These are phyloP conservation scores for Coemansia sp. DNA, from an alignment of 192 early-diverging fungal species.

Conservation along the genomic window DNA sequence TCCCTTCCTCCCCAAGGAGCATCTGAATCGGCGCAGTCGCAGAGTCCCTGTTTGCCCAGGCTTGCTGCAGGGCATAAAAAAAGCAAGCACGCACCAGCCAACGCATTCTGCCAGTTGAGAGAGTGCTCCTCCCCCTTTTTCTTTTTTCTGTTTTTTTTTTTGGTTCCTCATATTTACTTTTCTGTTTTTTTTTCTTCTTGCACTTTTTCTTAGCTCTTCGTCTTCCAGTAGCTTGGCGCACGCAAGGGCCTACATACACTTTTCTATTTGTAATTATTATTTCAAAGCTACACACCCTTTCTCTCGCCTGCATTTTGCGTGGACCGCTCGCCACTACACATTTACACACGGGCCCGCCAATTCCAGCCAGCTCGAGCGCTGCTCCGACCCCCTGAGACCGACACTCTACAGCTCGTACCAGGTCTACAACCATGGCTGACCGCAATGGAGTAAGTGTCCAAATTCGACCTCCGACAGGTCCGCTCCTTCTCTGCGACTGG, in stretches of 20 bases:
- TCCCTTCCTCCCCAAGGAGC: background rate
- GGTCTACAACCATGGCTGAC: conserved; percentile 23
- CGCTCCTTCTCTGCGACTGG: background rate
- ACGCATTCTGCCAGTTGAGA: background rate
- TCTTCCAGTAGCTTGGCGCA: background rate
- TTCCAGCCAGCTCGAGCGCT: background rate
- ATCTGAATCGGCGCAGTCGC: background rate
- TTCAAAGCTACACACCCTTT: conserved; percentile 2
- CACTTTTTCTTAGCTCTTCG: background rate
- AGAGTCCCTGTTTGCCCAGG: background rate
- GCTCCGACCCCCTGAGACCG: background rate
- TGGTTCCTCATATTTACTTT: conserved; percentile 2
- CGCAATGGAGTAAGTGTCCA: conserved; percentile 28
- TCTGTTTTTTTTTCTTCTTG: conserved; percentile 3
- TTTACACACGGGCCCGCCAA: background rate
- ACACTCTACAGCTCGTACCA: background rate
- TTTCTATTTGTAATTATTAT: conserved; percentile 13
- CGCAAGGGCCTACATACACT: conserved; percentile 2
- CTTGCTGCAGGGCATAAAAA: conserved; percentile 1
- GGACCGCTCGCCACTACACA: background rate
- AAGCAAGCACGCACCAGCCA: background rate
- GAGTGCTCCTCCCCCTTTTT: background rate
- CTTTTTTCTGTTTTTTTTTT: background rate
- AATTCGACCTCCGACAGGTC: background rate
- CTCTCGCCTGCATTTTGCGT: conserved; percentile 4